These are phyloP conservation scores for Suillus spraguei DNA, from an alignment of 768 basidiomycete species.

Conservation along the genomic window DNA sequence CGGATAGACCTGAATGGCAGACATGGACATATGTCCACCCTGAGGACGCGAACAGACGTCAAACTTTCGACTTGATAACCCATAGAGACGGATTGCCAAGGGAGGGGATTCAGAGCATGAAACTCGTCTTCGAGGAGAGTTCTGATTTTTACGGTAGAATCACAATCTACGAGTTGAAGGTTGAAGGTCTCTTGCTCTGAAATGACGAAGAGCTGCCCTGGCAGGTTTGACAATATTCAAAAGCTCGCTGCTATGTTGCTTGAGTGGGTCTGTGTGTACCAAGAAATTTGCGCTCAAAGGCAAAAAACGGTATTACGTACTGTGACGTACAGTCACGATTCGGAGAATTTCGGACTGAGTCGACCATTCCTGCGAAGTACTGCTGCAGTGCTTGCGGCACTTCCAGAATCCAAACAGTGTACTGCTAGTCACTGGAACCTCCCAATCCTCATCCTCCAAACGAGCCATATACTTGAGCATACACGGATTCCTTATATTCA, in stretches of 20 bases:
- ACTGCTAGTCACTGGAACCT: too few species aligned
- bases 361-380: too few species aligned
- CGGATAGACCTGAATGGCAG: slow-evolving; percentile 47
- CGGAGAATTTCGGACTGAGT: too few species aligned
- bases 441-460: too few species aligned
- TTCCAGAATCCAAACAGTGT: too few species aligned
- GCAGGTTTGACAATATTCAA: background rate
- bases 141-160: slow-evolving; percentile 87
- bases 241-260: background rate
- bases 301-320: too few species aligned
- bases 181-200: slow-evolving; percentile 28
- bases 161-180: slow-evolving; percentile 65
- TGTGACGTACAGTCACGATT: too few species aligned
- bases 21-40: slow-evolving; percentile 63
- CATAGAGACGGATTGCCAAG: slow-evolving; percentile 17
- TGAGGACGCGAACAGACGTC: slow-evolving; percentile 76
- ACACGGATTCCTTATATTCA: too few species aligned
- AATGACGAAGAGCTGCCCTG: background rate
- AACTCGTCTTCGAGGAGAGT: slow-evolving; percentile 75
- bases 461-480: too few species aligned
- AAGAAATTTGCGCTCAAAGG: background rate
- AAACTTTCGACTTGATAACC: slow-evolving; percentile 57
- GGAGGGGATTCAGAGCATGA: slow-evolving; percentile 47
- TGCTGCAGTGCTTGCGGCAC: too few species aligned
- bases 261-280: background rate